These are phyloP conservation scores for Acanthamoeba lugdunensis DNA, from an alignment of 208 protist species.

Conservation along the genomic window DNA sequence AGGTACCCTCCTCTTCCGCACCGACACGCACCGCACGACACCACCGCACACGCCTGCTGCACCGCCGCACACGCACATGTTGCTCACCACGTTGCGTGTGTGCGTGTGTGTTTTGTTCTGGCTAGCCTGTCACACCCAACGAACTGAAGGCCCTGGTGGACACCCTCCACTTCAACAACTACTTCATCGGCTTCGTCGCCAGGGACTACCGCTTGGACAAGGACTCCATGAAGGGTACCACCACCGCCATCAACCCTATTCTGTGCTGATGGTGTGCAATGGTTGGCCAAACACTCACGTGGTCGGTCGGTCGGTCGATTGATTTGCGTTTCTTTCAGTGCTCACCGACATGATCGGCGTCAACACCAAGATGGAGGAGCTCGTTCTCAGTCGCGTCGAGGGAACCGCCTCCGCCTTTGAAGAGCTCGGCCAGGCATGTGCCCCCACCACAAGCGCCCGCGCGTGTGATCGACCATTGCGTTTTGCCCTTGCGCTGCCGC, in stretches of 20 bases:
- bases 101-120: neutral
- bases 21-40: too few relatives aligned
- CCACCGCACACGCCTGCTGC: neutral
- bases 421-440: slow-evolving; percentile 9
- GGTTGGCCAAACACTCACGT: too few relatives aligned
- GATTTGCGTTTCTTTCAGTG: neutral
- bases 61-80: too few relatives aligned
- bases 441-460: neutral
- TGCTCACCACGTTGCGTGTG: too few relatives aligned
- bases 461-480: neutral
- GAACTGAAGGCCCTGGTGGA: slow-evolving; percentile 79
- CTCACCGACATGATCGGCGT: slow-evolving; percentile 42
- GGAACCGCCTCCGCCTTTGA: slow-evolving; percentile 62
- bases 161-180: slow-evolving; percentile 78
- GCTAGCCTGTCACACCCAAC: slow-evolving; percentile 73
- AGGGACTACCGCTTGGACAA: slow-evolving; percentile 75
- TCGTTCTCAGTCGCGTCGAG: slow-evolving; percentile 57
- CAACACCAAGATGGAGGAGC: slow-evolving; percentile 70
- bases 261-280: neutral
- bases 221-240: slow-evolving; percentile 60
- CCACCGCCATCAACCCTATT: neutral
- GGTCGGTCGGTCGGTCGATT: too few relatives aligned
- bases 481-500: neutral
- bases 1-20: neutral
- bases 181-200: slow-evolving; percentile 78